These are phyloP conservation scores for Xylariales sp. DNA, from an alignment of 2,329 filamentous ascomycete genomes.

Conservation along the genomic window DNA sequence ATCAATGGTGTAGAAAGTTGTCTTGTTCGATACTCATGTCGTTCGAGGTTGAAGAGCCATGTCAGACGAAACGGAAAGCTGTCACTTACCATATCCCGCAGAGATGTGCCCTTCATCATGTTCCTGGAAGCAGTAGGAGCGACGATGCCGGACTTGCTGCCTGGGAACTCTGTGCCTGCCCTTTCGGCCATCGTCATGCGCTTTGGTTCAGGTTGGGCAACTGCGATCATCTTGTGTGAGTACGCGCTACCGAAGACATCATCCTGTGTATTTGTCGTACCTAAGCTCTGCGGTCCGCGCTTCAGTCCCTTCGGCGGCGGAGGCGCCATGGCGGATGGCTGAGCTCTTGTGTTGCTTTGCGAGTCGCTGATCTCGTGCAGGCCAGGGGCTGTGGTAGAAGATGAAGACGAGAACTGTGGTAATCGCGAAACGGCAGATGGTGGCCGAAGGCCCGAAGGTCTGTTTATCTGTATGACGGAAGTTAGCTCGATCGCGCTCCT, in stretches of 20 bases:
- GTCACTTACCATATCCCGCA: slow-evolving; percentile 22
- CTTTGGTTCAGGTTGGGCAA: slow-evolving; percentile 52
- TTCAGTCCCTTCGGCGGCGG: slow-evolving; percentile 40
- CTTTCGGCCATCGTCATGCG: slow-evolving; percentile 54
- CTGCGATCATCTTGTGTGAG: slow-evolving; percentile 30
- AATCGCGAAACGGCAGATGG: slow-evolving; percentile 17
- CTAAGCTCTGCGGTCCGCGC: slow-evolving; percentile 43
- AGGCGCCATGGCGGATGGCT: slow-evolving; percentile 36
- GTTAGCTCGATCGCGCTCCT: slow-evolving; percentile 1
- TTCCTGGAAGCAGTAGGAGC: slow-evolving; percentile 37
- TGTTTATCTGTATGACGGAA: slow-evolving; percentile 4
- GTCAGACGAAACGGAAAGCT: too few species aligned
- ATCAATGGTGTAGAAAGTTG: too few species aligned
- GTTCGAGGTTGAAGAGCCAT: too few species aligned
- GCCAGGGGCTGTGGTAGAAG: slow-evolving; percentile 23
- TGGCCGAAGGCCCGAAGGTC: slow-evolving; percentile 11
- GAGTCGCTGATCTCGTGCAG: slow-evolving; percentile 55
- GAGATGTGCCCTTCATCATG: slow-evolving; percentile 40
- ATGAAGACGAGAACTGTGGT: slow-evolving; percentile 17
- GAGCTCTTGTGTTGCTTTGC: slow-evolving; percentile 52
- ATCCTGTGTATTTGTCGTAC: slow-evolving; percentile 25
- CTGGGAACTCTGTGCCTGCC: slow-evolving; percentile 43
- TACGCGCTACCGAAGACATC: slow-evolving; percentile 11
- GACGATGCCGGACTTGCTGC: slow-evolving; percentile 29
- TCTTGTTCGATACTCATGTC: too few species aligned